Base-by-base conservation (phyloP, 352 stramenopile species). In the Pythium phragmitis region DNA sequence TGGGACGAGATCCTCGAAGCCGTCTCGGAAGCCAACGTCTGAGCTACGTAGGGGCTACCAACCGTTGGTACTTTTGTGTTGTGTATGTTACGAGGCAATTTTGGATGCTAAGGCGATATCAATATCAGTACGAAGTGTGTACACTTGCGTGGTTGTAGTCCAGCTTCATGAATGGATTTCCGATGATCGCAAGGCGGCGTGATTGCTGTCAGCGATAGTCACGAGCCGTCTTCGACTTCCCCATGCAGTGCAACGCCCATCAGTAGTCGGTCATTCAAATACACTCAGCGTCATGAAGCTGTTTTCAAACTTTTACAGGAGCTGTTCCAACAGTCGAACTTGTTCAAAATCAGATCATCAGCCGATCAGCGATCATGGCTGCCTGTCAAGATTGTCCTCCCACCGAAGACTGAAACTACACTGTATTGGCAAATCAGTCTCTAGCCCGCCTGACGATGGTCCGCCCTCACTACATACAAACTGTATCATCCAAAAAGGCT, bases 1-100 rank as follows among this genome's bases (percentile, higher is more conserved):
- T 67, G 60, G 60, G 60, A 67, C 33, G 60, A 67, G 47, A 67
- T 67, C 60, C 45, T 67, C n/a, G 60, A 67, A 55, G 60, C 60
- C 21, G 60, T 67, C 41, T 67, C 60, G 0, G 60, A 67, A 30
- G 60, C 60, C 4, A 66, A 66, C 19, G 60, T 60, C 36, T 66
- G 41, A 52, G 16, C n/a, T 13, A 30, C 7, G 9, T 12, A 42
- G 14, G 14, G 37, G 11, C 37, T 42, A 42, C 14, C 37, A 16
- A 3, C 9, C n/a, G 46, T 5, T 41, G 19, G 36, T 13, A 12
- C 54, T 30, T 61, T 41, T 53, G 28, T 26, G 36, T 46, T 14
- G 4, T 19, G 23, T 59, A 46, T 46, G 47, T 43, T 28, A 14
- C 49, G 6, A 28, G 7, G 42, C 42, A 19, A 48, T 19, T 48